Evolutionary conservation across 1,139 yeast species (phyloP), one percentile per base, ranked within the genome.

Genomic region (Pichia sp.): DNA sequence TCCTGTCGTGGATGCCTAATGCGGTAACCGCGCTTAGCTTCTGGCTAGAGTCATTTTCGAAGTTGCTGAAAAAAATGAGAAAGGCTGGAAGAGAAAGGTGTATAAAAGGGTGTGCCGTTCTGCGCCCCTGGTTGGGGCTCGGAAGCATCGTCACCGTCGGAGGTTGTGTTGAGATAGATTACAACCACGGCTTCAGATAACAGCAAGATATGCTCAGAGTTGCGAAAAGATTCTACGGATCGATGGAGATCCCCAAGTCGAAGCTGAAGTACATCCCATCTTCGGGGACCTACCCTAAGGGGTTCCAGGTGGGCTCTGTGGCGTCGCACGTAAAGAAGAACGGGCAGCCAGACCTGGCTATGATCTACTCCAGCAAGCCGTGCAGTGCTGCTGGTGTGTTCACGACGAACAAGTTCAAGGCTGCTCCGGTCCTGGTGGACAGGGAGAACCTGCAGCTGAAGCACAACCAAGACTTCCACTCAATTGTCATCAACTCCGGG

Each of bases 361-460:
- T 90, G 31, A 76, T 93, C 57, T 75, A 75, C 48, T 87, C 95
- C 19, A 80, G 80, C 1, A 65, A 63, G 31, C 85, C 87, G 13
- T 82, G 90, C 50, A 77, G 84, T 40, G 97, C 96, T 0, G 84
- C 84, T 1, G 97, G 93, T 0, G 96, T 88, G 0, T 93, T 92
- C 73, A 93, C 99, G 36, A 86, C 88, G 11, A 93, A 93, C 71
- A 86, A 86, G 66, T 92, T 93, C 76, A 89, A 92, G 68, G 99
- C 99, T 5, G 99, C 99, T 0, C 99, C 99, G 0, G 98, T 95
- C 2, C 83, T 85, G 61, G 79, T 88, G 0, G 89, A 96, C 1
- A 72, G 78, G 53, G 71, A 74, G 56, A 80, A 87, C n/a, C 69
- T 93, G n/a, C 73, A 79, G 23, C 70, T 71, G 19, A 79, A 79